These are phyloP conservation scores for Leccinum rimulosum DNA, from an alignment of 768 basidiomycete species.

Conservation along the genomic window DNA sequence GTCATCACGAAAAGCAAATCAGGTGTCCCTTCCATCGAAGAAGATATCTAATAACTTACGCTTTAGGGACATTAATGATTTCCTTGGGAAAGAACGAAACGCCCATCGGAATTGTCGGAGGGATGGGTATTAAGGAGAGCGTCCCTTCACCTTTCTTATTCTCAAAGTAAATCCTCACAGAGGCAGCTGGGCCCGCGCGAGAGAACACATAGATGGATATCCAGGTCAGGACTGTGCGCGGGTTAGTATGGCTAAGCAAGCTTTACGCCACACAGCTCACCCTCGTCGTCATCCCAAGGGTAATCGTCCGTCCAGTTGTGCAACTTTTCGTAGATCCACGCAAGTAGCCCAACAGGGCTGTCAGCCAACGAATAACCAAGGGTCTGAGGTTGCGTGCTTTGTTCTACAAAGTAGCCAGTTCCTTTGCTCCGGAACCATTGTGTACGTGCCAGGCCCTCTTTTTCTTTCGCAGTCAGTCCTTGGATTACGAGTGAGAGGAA, in stretches of 20 bases:
- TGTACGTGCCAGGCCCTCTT: conserved; percentile 19
- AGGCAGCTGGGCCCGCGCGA: conserved; percentile 54
- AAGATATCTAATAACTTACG: conserved; percentile 29
- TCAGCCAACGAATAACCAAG: conserved; percentile 54
- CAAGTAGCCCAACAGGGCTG: conserved; percentile 53
- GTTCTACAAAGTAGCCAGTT: conserved; percentile 31
- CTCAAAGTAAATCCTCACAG: conserved; percentile 61
- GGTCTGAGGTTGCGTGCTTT: conserved; percentile 48
- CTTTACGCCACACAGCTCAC: conserved; percentile 24
- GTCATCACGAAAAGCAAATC: background rate
- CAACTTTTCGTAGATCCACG: conserved; percentile 55
- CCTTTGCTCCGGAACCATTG: conserved; percentile 22
- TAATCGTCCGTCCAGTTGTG: conserved; percentile 50
- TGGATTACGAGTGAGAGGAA: conserved; percentile 29
- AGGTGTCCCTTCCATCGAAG: background rate
- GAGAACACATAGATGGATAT: conserved; percentile 60
- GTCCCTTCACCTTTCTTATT: background rate
- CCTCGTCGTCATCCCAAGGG: conserved; percentile 57
- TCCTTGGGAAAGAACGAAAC: conserved; percentile 54
- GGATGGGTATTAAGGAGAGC: fast-evolving
- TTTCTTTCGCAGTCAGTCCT: conserved; percentile 29
- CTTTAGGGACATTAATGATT: conserved; percentile 32
- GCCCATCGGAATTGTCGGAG: conserved; percentile 42
- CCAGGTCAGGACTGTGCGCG: conserved; percentile 52
- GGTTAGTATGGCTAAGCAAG: background rate